Base-by-base conservation (phyloP, 2,329 filamentous ascomycete genomes). In the Trichoderma hamatum region DNA sequence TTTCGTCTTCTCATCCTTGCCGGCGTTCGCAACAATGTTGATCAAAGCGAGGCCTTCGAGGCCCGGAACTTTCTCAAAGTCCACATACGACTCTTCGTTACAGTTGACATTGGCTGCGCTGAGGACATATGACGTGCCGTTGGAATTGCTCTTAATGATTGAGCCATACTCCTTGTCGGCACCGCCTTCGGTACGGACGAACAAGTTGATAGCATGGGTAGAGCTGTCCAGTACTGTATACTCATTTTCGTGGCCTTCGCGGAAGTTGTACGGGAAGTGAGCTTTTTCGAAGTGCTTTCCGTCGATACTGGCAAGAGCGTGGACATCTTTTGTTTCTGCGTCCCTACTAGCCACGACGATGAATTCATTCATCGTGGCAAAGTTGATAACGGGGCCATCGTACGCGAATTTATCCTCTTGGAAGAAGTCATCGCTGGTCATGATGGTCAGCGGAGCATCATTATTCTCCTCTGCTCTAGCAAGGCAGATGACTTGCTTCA, bases 111-210 rank as follows among this genome's bases (percentile, higher is more conserved):
- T 88, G 60, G 88, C 84, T 28, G 96, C 84, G 79, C 92, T 96
- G 72, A 97, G 83, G 14, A 97, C 92, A 76, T 97, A 99, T 1
- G 92, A 96, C 0, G 96, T 99, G 66, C 96, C 96, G 77, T 99
- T 98, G 75, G 94, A 97, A 82, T 99, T 99, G 77, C 94, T 97
- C 87, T 98, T 99, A 80, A 99, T 89, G 74, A 99, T 93, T 28
- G 91, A 91, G 46, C 96, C 96, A 74, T 92, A 94, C 70, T 91
- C 88, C 62, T 86, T 88, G 21, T 88, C 90, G 62, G 84, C 78
- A 3, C 83, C 82, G 51, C 85, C 86, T 74, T 92, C 90, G 51
- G 93, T 92, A 0, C 92, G 94, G 58, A 98, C 95, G 76, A 98
- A 96, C 69, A 99, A 82, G 81, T 98, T 98, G 69, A 99, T 87